phyloP scores from a whole-genome alignment of 1,139 yeast genomes.

The Pichia sp. region DNA sequence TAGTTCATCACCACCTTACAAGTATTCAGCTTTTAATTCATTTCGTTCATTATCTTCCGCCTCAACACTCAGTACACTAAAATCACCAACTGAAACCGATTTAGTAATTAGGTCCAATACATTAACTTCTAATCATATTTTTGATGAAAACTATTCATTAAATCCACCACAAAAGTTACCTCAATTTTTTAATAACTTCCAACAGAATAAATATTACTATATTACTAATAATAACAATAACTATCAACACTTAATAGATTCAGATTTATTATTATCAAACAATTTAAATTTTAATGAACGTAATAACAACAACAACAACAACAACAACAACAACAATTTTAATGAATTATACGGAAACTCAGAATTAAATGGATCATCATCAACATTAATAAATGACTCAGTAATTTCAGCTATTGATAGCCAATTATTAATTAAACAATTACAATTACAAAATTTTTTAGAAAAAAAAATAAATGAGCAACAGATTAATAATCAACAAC shows the following conservation, averaged over 20 bases:
- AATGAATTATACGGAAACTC: neutral
- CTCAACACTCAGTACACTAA: neutral
- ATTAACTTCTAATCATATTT: neutral
- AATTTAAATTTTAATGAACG: neutral
- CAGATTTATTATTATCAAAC: neutral
- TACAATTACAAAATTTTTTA: constrained; percentile 11
- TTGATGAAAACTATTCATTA: neutral
- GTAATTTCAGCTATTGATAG: neutral
- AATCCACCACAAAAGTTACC: neutral
- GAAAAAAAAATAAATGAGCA: constrained; percentile 5
- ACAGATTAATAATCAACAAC: neutral
- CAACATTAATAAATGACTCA: neutral
- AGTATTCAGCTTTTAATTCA: neutral
- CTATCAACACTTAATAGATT: neutral
- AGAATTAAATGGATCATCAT: neutral
- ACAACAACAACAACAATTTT: neutral
- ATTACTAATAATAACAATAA: neutral
- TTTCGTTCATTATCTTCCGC: neutral
- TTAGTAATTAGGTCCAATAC: neutral
- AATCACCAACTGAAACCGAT: neutral
- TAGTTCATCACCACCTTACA: neutral
- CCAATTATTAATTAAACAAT: constrained; percentile 8
- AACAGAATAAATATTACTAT: neutral
- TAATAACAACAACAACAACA: neutral
- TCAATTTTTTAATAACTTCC: neutral